phyloP scores from a whole-genome alignment of 768 basidiomycete genomes.

The Psilocybe sp. region DNA sequence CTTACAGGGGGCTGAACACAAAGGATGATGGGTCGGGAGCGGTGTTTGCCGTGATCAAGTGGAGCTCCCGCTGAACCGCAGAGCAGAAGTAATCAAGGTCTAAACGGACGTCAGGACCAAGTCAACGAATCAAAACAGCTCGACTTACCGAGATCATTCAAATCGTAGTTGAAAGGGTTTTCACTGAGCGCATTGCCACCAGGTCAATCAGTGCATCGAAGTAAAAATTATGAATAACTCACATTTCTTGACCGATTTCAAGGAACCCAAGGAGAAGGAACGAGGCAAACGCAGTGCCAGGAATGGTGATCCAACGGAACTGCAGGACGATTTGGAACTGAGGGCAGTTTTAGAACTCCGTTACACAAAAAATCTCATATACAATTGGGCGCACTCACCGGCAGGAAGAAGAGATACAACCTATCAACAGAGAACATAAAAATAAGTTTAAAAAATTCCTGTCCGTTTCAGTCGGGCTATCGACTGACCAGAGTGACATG shows the following conservation, averaged over 20 bases:
- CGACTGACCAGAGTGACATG: slow-evolving; percentile 59
- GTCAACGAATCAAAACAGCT: too few species aligned
- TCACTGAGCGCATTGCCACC: slow-evolving; percentile 34
- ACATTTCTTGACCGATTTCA: slow-evolving; percentile 70
- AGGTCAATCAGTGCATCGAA: too few species aligned
- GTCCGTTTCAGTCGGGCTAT: too few species aligned
- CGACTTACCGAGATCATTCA: slow-evolving; percentile 50
- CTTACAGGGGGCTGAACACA: slow-evolving; percentile 46
- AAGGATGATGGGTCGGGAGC: slow-evolving; percentile 43
- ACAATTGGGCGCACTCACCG: slow-evolving; percentile 12
- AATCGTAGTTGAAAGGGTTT: slow-evolving; percentile 67
- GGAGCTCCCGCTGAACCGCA: slow-evolving; percentile 62
- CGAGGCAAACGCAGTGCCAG: slow-evolving; percentile 59
- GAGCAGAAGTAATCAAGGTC: slow-evolving; percentile 68
- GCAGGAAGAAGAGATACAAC: slow-evolving; percentile 42
- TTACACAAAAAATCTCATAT: too few species aligned
- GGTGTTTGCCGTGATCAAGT: slow-evolving; percentile 70
- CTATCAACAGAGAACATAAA: slow-evolving; percentile 10
- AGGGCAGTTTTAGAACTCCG: too few species aligned
- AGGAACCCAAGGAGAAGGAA: slow-evolving; percentile 67
- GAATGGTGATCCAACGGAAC: slow-evolving; percentile 52
- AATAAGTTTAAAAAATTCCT: too few species aligned
- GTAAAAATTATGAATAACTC: neutral
- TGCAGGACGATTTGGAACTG: slow-evolving; percentile 48
- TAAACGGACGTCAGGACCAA: too few species aligned